Percentiles rank a stretch among this genome's conserved stretches.
These are phyloP conservation scores for Daldinia decipiens DNA, from an alignment of 495 filamentous ascomycete species.

Conservation along the genomic window DNA sequence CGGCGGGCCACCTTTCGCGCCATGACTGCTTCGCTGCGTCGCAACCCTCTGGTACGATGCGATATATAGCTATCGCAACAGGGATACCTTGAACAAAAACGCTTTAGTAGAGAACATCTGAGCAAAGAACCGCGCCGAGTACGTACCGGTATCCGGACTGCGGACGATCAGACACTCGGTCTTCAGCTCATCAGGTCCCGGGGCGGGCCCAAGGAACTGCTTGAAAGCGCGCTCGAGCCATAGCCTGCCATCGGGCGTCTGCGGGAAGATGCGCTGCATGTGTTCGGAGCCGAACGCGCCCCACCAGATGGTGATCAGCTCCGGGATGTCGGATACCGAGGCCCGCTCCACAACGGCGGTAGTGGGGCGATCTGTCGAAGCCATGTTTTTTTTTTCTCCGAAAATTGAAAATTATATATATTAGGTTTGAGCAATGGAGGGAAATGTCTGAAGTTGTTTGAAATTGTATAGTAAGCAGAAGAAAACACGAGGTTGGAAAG, in stretches of 20 bases:
- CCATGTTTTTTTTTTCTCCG: neutral
- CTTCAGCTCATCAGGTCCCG: neutral
- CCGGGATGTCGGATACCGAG: conserved; percentile 18
- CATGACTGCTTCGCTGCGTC: conserved; percentile 17
- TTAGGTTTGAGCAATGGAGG: neutral
- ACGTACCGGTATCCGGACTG: conserved; percentile 15
- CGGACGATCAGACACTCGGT: conserved; percentile 20
- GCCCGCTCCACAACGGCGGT: conserved; percentile 14
- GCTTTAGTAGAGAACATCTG: neutral
- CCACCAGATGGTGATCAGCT: conserved; percentile 25
- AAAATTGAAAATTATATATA: neutral
- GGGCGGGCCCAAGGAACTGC: neutral
- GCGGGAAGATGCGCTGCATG: conserved; percentile 26
- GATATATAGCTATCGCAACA: conserved; percentile 24
- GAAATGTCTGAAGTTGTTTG: too few relatives aligned
- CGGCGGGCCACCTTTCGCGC: conserved; percentile 16
- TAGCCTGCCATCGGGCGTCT: conserved; percentile 21
- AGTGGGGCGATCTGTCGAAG: neutral
- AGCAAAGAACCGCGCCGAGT: neutral
- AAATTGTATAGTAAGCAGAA: too few relatives aligned
- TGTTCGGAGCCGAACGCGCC: conserved; percentile 24
- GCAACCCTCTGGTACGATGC: conserved; percentile 16
- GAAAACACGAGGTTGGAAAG: neutral
- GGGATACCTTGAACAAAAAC: conserved; percentile 5
- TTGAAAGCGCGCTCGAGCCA: conserved; percentile 30